Percentiles rank a stretch among this genome's conserved stretches.
Evolutionary conservation across 1,284 basidiomycete genomes (phyloP).

Genomic region (Phenoliferia sp.): DNA sequence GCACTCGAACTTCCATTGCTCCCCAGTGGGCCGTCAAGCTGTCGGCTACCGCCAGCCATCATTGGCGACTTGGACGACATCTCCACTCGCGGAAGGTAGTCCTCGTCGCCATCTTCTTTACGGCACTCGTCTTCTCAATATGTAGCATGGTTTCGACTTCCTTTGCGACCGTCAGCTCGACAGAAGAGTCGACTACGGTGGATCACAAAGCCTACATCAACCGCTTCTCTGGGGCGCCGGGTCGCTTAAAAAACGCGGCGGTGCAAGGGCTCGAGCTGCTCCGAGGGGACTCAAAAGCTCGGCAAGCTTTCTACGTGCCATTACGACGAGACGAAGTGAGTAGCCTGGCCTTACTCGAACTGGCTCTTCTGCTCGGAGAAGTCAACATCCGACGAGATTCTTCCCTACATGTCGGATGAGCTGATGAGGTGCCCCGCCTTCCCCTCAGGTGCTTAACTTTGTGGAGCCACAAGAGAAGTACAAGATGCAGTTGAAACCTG

Average conservation of each 20-base stretch:
- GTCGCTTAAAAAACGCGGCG: background rate
- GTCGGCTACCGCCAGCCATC: background rate
- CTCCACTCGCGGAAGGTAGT: background rate
- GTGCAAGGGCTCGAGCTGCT: background rate
- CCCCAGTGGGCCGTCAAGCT: background rate
- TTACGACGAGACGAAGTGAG: background rate
- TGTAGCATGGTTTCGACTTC: background rate
- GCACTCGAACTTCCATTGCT: too few relatives aligned
- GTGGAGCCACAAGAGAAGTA: slow-evolving; percentile 11
- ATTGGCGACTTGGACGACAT: background rate
- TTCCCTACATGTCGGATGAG: background rate
- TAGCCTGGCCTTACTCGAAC: background rate
- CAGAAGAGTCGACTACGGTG: background rate
- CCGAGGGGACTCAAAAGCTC: background rate
- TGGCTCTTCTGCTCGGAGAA: background rate
- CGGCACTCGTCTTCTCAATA: background rate
- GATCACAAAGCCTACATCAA: background rate
- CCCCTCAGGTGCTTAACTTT: slow-evolving; percentile 14
- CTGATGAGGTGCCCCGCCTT: background rate
- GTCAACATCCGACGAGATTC: background rate
- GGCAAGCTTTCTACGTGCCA: background rate
- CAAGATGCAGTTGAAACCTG: slow-evolving; percentile 13
- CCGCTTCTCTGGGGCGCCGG: background rate
- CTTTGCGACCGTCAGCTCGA: background rate
- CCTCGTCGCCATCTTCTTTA: background rate